Evolutionary conservation across 805 yeast genomes (phyloP), one percentile per base, ranked within the genome.

Genomic region (Myxozyma geophila): DNA sequence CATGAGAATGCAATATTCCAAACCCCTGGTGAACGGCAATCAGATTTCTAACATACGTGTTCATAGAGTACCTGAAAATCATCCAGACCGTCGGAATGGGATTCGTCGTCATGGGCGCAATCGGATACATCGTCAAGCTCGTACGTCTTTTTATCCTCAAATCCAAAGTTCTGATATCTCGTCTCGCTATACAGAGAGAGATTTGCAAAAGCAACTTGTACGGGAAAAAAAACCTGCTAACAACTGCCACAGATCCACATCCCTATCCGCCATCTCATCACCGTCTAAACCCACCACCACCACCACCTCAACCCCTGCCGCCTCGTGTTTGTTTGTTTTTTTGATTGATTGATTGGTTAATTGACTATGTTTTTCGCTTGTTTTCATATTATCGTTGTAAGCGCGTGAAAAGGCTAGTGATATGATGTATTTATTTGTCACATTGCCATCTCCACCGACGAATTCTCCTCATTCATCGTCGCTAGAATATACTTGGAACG

Each of bases 21-120:
- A 7, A 39, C 2, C 5, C 4, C 8, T 37, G 39, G 13, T 28
- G 19, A 33, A 23, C n/a, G n/a, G 28, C 5, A 28, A 28, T 28
- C 5, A 28, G 28, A 28, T 28, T 28, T 28, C 28, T 28, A 7
- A 21, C 12, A 21, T 17, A 19, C 33, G 2, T 2, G 7, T 13
- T 7, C 41, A 12, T 65, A 84, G 99, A 93, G 80, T 93, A 90
- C 82, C 72, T 87, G 64, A 88, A 88, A 78, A 89, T 93, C 74
- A 84, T 95, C 69, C 89, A 95, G 79, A 98, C 98, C 58, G 98
- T 93, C 58, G 98, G 98, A 73, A 83, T 92, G 68, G 99, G 99
- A 71, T 93, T 93, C 79, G 81, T 93, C 72, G 93, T 93, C 85
- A 95, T 93, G 92, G 99, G 99, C 75, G 88, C 90, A 73, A 96